Evolutionary conservation across 1,284 basidiomycete species (phyloP), one percentile per base, ranked within the genome.

Genomic region (Heterobasidion annosum): DNA sequence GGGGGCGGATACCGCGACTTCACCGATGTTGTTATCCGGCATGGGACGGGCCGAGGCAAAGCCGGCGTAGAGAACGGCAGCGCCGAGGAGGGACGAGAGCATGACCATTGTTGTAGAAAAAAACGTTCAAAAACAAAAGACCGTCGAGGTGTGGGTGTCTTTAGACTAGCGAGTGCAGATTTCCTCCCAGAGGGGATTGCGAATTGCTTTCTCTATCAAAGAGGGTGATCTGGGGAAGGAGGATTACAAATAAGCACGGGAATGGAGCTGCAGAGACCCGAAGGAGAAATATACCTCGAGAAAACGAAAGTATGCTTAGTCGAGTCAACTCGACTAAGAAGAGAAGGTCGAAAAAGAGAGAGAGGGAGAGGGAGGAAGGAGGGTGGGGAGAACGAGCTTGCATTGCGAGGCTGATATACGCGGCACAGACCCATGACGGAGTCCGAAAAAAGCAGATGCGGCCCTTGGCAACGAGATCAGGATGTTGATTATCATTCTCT

Each of bases 291-390:
- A 57, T 61, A 78, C 77, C 79, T 75, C 73, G 72, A 69, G 66
- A 65, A 60, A 61, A 78, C 68, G 73, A 81, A 82, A 71, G 71
- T 71, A 72, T 58, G 61, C 58, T 64, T 65, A 71, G 76, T 75
- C 78, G 79, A 79, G 72, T 81, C 81, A 74, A 81, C 80, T 80
- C 82, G 79, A 82, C 79, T 70, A 63, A 63, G 65, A 65, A 64
- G 58, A 65, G 64, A 70, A 64, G 70, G 70, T 65, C 53, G 68
- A 58, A 67, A 68, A 70, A 69, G 66, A 67, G 62, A 67, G 62
- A 70, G 66, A 68, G 65, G 62, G 67, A 8, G 48, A 70, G 65
- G 62, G 61, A 58, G 62, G 61, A 58, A 61, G 57, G 57, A 52
- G 54, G 65, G 65, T 69, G 55, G 55, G 57, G 56, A 54, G 60